Conservation (phyloP, 2,329 filamentous ascomycete genomes). For the Trichoderma guizhouense region DNA sequence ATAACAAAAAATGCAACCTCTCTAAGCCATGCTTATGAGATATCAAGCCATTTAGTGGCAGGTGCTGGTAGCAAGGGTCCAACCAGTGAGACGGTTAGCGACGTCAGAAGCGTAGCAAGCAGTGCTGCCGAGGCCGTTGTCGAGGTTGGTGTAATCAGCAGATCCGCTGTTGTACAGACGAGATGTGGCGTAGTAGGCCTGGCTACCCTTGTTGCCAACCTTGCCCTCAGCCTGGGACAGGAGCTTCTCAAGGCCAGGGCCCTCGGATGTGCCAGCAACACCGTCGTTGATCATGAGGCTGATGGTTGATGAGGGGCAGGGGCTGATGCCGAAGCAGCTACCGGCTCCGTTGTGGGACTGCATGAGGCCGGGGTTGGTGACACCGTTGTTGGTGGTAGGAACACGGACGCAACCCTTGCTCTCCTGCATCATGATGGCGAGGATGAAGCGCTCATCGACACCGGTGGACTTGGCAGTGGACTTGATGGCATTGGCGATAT, state of each 20-base stretch:
- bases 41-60: neutral
- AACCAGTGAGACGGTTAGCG: slow-evolving; percentile 25
- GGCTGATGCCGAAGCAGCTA: slow-evolving; percentile 36
- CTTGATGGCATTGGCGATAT: slow-evolving; percentile 30
- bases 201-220: slow-evolving; percentile 4
- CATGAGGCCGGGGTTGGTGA: slow-evolving; percentile 43
- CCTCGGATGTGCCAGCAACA: slow-evolving; percentile 37
- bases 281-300: slow-evolving; percentile 40
- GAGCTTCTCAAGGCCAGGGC: slow-evolving; percentile 37
- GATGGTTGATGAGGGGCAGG: slow-evolving; percentile 29
- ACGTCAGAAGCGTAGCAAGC: slow-evolving; percentile 25
- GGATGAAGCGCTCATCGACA: slow-evolving; percentile 41
- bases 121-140: slow-evolving; percentile 22
- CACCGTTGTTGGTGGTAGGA: slow-evolving; percentile 39
- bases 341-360: slow-evolving; percentile 37
- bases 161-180: slow-evolving; percentile 27
- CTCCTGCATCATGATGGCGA: slow-evolving; percentile 44
- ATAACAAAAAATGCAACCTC: neutral
- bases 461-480: slow-evolving; percentile 28
- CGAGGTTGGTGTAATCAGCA: slow-evolving; percentile 24
- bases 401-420: slow-evolving; percentile 44
- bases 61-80: slow-evolving; percentile 22
- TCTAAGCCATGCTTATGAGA: neutral
- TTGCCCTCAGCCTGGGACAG: neutral
- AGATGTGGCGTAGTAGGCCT: slow-evolving; percentile 22